Evolutionary conservation across 805 yeast genomes (phyloP), one percentile per base, ranked within the genome.

Genomic region (Pichia manshurica): DNA sequence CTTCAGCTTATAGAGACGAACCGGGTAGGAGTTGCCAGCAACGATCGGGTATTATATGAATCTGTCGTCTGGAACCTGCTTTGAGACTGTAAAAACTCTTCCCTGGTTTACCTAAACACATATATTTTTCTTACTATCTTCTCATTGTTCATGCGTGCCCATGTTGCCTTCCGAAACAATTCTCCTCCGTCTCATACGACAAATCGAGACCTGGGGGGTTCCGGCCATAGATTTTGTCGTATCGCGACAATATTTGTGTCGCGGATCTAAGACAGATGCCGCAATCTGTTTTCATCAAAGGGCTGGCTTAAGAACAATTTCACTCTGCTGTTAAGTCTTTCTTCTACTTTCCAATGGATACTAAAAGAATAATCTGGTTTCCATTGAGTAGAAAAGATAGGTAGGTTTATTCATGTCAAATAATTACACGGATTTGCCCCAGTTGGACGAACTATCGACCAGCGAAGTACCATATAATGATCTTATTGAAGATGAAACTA

Each of bases 401-500:
- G n/a, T n/a, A n/a, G n/a, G n/a, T 10, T 25, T 25, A 25, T 8
- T 25, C 10, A 37, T 37, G 40, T 37, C 40, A 6, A 17, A 21
- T 9, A 21, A 8, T 2, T 45, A 45, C 28, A 21, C 31, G 3
- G 28, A 22, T n/a, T 15, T 34, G 16, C 29, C 41, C 16, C 25
- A 23, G 23, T 12, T 9, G 5, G 36, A 37, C 6, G 35, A 17
- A 3, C n/a, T 16, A 7, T 21, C 34, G 15, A 17, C 15, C 10
- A 17, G 10, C 20, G 35, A 48, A 7, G 16, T 25, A 39, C 38
- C 28, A 7, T 46, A 49, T 33, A 50, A 46, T 25, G 59, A 52
- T 23, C 43, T 28, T 12, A 48, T 48, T 5, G 56, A 49, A 29
- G 55, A 45, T 43, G 45, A 48, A 34, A 29, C 34, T 21, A 47